A percentile compares a stretch with the other conserved stretches of the same genome.
phyloP scores from a whole-genome alignment of 306 rosid species.

The Inga laurina region DNA sequence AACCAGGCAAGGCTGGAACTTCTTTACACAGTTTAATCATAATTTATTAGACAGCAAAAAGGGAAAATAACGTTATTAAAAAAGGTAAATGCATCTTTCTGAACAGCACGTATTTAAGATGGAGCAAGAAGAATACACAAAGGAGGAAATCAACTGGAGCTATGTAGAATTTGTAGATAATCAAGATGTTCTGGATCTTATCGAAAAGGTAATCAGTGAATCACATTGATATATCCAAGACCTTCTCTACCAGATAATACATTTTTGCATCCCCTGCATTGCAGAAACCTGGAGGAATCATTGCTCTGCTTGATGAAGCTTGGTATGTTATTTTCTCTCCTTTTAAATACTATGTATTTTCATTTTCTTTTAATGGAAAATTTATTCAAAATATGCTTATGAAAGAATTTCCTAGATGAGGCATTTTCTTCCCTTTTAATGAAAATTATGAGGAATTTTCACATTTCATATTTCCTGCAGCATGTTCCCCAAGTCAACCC shows the following conservation, averaged over 20 bases:
- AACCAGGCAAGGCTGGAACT: slow-evolving; percentile 65
- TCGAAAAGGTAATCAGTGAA: slow-evolving; percentile 68
- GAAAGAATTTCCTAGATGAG: too few relatives aligned
- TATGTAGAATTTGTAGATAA: slow-evolving; percentile 88
- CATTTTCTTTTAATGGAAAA: neutral
- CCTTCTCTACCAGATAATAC: slow-evolving; percentile 20
- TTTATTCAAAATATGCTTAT: neutral
- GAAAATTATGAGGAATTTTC: neutral
- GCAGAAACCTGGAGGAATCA: slow-evolving; percentile 95
- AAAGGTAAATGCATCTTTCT: slow-evolving; percentile 27
- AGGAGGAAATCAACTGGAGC: slow-evolving; percentile 87
- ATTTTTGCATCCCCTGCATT: slow-evolving; percentile 29
- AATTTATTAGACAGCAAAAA: neutral
- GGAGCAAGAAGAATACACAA: slow-evolving; percentile 97
- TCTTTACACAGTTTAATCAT: slow-evolving; percentile 24
- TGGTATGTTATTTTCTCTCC: slow-evolving; percentile 58
- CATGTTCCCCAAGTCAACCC: slow-evolving; percentile 91
- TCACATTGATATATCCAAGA: slow-evolving; percentile 1
- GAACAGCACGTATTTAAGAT: slow-evolving; percentile 90
- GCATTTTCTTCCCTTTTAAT: neutral
- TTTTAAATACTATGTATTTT: slow-evolving; percentile 7
- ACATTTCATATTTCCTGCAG: slow-evolving; percentile 38
- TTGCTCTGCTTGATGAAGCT: slow-evolving; percentile 94
- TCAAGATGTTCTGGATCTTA: slow-evolving; percentile 88
- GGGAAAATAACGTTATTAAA: slow-evolving; percentile 19